These are phyloP conservation scores for Ramichloridium luteum DNA, from an alignment of 2,329 filamentous ascomycete genomes.

Conservation along the genomic window DNA sequence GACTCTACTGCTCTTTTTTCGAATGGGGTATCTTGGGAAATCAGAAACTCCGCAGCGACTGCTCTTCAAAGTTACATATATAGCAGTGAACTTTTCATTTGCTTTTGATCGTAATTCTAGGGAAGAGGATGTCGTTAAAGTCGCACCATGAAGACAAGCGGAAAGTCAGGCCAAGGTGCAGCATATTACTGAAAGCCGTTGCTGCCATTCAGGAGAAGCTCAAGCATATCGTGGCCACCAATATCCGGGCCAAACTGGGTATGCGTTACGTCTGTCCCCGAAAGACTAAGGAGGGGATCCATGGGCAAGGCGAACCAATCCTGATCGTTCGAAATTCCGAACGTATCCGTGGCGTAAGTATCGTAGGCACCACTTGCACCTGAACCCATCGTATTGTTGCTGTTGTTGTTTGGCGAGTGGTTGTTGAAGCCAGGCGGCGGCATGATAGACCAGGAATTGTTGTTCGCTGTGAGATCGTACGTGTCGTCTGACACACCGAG, in stretches of 20 bases:
- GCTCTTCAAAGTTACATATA: no score
- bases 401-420: slow-evolving; percentile 16
- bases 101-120: no score
- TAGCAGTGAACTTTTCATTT: no score
- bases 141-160: no score
- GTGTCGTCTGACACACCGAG: slow-evolving; percentile 34
- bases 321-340: slow-evolving; percentile 19
- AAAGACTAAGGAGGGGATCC: slow-evolving; percentile 47
- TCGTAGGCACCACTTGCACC: slow-evolving; percentile 8
- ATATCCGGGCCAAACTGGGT: slow-evolving; percentile 52
- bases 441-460: slow-evolving; percentile 34
- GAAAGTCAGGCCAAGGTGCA: no score
- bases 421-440: slow-evolving; percentile 32
- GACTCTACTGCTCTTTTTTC: no score
- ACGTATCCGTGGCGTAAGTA: slow-evolving; percentile 1
- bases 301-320: slow-evolving; percentile 53
- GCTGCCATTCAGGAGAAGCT: slow-evolving; percentile 31
- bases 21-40: no score
- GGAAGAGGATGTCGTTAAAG: no score
- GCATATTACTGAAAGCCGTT: slow-evolving; percentile 7
- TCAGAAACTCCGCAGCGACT: no score
- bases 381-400: slow-evolving; percentile 25
- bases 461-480: slow-evolving; percentile 31
- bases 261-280: slow-evolving; percentile 45
- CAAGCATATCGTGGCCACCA: slow-evolving; percentile 41